Conservation (phyloP, 2,329 filamentous ascomycete species). For the Harringtonia aguacate region DNA sequence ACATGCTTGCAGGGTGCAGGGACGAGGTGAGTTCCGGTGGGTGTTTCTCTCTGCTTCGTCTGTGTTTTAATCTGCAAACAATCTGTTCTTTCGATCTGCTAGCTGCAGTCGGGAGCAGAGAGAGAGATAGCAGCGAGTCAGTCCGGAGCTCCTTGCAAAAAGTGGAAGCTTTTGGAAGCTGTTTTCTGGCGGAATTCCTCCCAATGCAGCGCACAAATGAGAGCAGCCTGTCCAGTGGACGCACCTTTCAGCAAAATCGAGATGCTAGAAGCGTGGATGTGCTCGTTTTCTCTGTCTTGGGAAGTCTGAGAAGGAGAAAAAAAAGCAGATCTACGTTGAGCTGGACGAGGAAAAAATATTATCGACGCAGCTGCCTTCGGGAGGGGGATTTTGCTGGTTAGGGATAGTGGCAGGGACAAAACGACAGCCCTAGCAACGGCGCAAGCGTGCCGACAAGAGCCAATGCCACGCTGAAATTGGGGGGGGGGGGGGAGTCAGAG, state of each 20-base stretch:
- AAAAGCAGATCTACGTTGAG: conserved; percentile 6
- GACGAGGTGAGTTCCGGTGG: background rate
- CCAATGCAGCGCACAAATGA: background rate
- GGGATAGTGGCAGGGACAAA: background rate
- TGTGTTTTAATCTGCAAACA: background rate
- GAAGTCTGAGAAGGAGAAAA: conserved; percentile 1
- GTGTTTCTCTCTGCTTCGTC: background rate
- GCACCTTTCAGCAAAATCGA: too few species aligned
- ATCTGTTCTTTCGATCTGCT: background rate
- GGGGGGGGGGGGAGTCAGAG: background rate
- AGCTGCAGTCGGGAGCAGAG: background rate
- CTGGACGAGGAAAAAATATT: conserved; percentile 6
- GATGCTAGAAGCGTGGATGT: too few species aligned
- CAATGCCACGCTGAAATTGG: background rate
- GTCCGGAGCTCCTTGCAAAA: background rate
- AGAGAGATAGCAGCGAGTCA: background rate
- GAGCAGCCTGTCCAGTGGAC: background rate
- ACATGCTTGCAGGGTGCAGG: conserved; percentile 43
- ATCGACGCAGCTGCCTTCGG: conserved; percentile 9
- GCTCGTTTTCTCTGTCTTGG: background rate
- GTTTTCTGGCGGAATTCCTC: background rate
- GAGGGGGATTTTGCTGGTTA: too few species aligned
- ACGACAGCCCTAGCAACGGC: background rate
- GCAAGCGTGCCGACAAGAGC: background rate
- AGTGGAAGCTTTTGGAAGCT: background rate